Base-by-base conservation (phyloP, 2,329 filamentous ascomycete genomes). In the Fusarium coffeatum region DNA sequence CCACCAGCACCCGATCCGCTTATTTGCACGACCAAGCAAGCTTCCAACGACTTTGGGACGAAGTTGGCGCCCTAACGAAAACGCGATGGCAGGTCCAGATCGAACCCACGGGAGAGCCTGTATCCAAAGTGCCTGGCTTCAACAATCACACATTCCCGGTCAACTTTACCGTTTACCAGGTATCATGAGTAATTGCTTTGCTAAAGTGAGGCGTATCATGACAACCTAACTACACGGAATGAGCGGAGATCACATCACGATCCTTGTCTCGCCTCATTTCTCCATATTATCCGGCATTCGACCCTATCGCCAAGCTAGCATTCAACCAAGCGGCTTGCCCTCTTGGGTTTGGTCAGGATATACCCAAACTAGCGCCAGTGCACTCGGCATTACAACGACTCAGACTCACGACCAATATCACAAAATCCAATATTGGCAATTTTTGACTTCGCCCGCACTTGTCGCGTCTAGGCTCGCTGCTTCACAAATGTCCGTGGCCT, bases 1-100 rank as follows among this genome's bases (percentile, higher is more conserved):
- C 70, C 8, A 68, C 63, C 20, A 64, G 65, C 51, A 59, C 63
- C 28, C 70, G 69, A 61, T 77, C 76, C 20, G 77, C 79, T 10
- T 87, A 83, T 66, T 75, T 86, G 2, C 86, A 88, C 72, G 81
- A 86, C 64, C 78, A 81, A 34, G 73, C 77, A 10, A 86, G 82
- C 59, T 89, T 88, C 76, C 83, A 85, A 69, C 72, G 72, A 37
- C 77, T 89, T 25, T 89, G 87, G 87, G 80, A 86, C 55, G 83
- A 87, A 64, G 81, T 88, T 27, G 85, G 85, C 11, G 66, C 62
- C 32, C 73, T 83, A 55, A 88, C 86, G 1, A 80, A 78, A 25
- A 87, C 85, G 3, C 74, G 71, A 42, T 88, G 86, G 86, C 77
- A 78, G 53, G 83, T 86, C 3, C 79, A 83, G 49, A 69, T 85